Evolutionary conservation across 805 yeast species (phyloP).

Genomic region (Isabelozyma heimii): DNA sequence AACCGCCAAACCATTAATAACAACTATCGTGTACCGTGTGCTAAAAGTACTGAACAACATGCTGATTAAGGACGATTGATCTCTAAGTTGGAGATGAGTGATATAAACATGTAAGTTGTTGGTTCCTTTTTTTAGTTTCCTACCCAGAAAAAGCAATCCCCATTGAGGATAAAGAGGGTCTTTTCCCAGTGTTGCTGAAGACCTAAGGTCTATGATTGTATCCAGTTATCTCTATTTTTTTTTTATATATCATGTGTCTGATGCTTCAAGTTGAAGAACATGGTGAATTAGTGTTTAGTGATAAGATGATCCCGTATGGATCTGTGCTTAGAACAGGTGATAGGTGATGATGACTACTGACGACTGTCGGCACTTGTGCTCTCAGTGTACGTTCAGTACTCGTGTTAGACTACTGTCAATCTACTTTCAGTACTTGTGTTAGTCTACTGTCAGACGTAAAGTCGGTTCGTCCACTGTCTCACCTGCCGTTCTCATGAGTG

Average conservation of each 20-base stretch:
- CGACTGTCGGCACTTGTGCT: not conserved
- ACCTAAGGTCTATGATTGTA: not conserved
- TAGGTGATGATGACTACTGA: not conserved
- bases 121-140: too few species aligned
- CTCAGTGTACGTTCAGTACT: too few species aligned
- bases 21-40: too few species aligned
- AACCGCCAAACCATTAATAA: too few species aligned
- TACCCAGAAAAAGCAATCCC: too few species aligned
- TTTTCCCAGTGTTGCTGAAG: not conserved
- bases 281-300: not conserved
- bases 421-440: too few species aligned
- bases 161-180: not conserved
- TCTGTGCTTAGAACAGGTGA: not conserved
- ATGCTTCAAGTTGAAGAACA: not conserved
- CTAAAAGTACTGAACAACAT: too few species aligned
- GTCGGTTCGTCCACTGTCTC: too few species aligned
- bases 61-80: not conserved
- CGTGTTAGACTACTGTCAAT: too few species aligned
- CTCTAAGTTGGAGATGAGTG: not conserved
- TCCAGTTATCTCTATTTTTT: not conserved
- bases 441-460: too few species aligned
- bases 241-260: not conserved
- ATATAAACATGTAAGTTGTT: not conserved
- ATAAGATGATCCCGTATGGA: not conserved
- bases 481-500: too few species aligned